These are phyloP conservation scores for Trametes punicea DNA, from an alignment of 768 basidiomycete genomes.

Conservation along the genomic window DNA sequence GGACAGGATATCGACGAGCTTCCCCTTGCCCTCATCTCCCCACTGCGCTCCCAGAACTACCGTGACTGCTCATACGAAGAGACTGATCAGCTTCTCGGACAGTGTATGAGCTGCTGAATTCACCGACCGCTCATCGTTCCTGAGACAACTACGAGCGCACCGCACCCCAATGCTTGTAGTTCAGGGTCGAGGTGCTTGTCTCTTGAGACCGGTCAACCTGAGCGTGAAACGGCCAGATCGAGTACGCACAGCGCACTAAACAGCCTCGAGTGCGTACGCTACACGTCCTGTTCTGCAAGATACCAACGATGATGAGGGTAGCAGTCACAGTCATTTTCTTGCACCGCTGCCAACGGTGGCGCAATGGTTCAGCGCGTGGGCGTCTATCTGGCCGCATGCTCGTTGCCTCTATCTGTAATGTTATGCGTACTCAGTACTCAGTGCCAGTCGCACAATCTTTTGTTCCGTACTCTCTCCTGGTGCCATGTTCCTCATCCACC, in stretches of 20 bases:
- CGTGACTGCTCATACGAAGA: conserved; percentile 39
- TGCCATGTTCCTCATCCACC: too few species aligned
- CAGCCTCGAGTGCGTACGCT: too few species aligned
- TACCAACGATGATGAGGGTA: background rate
- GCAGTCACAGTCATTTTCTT: conserved; percentile 18
- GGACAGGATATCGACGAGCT: conserved; percentile 94
- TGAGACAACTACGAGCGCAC: background rate
- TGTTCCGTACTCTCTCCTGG: too few species aligned
- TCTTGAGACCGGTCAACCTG: background rate
- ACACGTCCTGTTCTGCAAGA: background rate
- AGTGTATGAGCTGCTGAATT: background rate
- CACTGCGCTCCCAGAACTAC: conserved; percentile 88
- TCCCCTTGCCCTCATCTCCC: conserved; percentile 94
- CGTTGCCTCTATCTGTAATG: too few species aligned
- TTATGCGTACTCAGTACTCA: too few species aligned
- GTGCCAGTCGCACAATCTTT: too few species aligned
- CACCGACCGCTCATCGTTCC: conserved; percentile 7
- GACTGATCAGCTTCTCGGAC: background rate
- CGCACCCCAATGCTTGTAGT: background rate
- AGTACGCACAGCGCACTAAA: background rate
- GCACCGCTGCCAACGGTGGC: background rate
- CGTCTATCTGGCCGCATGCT: too few species aligned
- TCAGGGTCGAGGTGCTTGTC: background rate
- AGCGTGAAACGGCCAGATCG: conserved; percentile 1
- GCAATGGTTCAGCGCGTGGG: too few species aligned